These are phyloP conservation scores for Biscogniauxia mediterranea DNA, from an alignment of 2,329 filamentous ascomycete genomes.

Conservation along the genomic window DNA sequence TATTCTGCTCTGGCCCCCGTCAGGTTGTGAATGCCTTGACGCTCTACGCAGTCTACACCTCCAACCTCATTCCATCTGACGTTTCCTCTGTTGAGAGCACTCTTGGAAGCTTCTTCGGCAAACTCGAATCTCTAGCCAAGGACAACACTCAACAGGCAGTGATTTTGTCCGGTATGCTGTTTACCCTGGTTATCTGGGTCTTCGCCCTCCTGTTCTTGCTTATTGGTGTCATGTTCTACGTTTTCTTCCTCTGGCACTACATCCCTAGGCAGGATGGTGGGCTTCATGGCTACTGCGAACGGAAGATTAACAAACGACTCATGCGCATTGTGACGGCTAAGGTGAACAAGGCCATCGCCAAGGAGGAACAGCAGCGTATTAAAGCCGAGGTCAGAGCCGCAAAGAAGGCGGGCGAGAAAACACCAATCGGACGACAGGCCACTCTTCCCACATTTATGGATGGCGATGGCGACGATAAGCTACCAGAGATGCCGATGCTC, in stretches of 20 bases:
- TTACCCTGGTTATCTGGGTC: slow-evolving; percentile 86
- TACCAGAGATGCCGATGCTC: slow-evolving; percentile 58
- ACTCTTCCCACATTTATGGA: slow-evolving; percentile 64
- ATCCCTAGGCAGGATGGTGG: slow-evolving; percentile 80
- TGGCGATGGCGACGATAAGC: slow-evolving; percentile 47
- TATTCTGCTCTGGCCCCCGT: slow-evolving; percentile 88
- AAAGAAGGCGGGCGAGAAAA: slow-evolving; percentile 54
- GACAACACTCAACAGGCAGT: slow-evolving; percentile 76
- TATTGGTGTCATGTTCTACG: slow-evolving; percentile 73
- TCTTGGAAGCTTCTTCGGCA: slow-evolving; percentile 77
- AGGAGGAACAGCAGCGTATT: slow-evolving; percentile 63
- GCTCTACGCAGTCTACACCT: slow-evolving; percentile 77
- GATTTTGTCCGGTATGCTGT: slow-evolving; percentile 87
- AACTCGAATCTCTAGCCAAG: slow-evolving; percentile 70
- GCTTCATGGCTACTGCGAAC: slow-evolving; percentile 80
- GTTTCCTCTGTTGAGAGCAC: slow-evolving; percentile 56
- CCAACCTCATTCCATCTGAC: slow-evolving; percentile 64
- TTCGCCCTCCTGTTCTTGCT: slow-evolving; percentile 75
- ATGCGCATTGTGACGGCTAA: slow-evolving; percentile 81
- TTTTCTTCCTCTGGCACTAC: slow-evolving; percentile 89
- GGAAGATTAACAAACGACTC: slow-evolving; percentile 85
- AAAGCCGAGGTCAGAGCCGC: slow-evolving; percentile 51
- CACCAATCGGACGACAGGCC: slow-evolving; percentile 53
- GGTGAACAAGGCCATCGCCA: slow-evolving; percentile 83
- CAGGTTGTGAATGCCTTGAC: slow-evolving; percentile 90